Base-by-base conservation (phyloP, 441 rosid species). In the Omphalea diandra region DNA sequence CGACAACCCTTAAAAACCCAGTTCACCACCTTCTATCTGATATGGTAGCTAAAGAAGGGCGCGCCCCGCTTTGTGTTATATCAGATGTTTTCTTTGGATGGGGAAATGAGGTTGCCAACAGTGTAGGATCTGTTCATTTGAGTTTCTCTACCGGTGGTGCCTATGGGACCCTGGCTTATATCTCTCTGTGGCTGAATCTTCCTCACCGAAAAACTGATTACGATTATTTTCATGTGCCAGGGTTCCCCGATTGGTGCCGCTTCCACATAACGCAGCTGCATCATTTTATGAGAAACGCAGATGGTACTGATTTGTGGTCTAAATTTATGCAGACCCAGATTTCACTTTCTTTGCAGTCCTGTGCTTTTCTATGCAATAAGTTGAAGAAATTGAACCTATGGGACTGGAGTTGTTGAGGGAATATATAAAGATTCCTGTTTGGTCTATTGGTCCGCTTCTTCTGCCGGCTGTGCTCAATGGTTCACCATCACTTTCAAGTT, bases 381-480 rank as follows among this genome's bases (percentile, higher is more conserved):
- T 31, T 20, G 79, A 80, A 68, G 85, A 80, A 67, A 68, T 81
- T n/a, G 90, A 86, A 35, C 75, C 76, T 7, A 49, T 58, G 20
- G 79, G 75, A 27, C 20, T 82, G 8, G 75, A 81, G 24, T 78
- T 72, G 57, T 33, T 77, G 12, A 74, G 83, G 52, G 66, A 81
- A 4, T 82, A 67, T 31, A 5, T 8, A 2, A 79, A 76, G 46
- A 64, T 67, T 41, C 85, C 86, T 26, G 79, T 86, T 64, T 82
- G 86, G 84, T 1, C 74, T 17, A 57, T 76, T 2, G 85, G 87
- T 2, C 87, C 86, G 63, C 72, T 84, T 40, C 70, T 86, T 32
- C 88, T 86, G 3, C 70, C 72, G 29, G n/a, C 22, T 2, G 36
- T 74, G 62, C 73, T 86, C 32, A 31, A 57, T 20, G 41, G 68